A percentile compares a stretch with the other conserved stretches of the same genome.
Evolutionary conservation across 1,139 yeast species (phyloP).

Genomic region (Debaryomycetaceae sp.): DNA sequence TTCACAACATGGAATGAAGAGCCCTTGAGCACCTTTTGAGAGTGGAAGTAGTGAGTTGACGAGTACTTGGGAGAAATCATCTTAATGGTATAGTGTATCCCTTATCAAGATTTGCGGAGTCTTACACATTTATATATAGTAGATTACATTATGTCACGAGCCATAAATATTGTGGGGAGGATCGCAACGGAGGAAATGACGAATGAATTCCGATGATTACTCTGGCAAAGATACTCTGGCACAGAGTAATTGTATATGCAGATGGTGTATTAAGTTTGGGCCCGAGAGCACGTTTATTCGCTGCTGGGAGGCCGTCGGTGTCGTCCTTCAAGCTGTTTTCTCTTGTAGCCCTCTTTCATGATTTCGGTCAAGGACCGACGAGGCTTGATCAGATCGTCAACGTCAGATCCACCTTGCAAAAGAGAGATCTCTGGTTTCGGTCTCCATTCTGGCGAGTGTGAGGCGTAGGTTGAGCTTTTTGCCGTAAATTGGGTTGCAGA

Average conservation of each 20-base stretch:
- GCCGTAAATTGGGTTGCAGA: too few species aligned
- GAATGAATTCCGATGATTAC: too few species aligned
- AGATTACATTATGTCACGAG: neutral
- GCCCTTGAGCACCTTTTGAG: constrained; percentile 16
- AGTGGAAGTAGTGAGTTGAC: constrained; percentile 32
- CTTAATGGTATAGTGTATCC: neutral
- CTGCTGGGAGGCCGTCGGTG: neutral
- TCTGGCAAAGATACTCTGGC: too few species aligned
- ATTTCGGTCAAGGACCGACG: neutral
- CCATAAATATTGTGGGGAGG: neutral
- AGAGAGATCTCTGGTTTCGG: neutral
- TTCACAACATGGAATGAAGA: constrained; percentile 34
- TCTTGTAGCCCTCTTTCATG: neutral
- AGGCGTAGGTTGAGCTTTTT: too few species aligned
- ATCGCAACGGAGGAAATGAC: too few species aligned
- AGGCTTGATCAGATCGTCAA: neutral
- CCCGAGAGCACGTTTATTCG: neutral
- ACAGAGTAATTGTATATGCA: too few species aligned
- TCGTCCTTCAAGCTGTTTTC: neutral
- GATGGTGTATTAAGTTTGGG: too few species aligned
- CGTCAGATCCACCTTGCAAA: neutral
- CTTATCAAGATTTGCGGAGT: too few species aligned
- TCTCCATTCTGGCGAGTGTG: neutral
- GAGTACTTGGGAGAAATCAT: constrained; percentile 45
- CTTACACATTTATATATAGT: neutral